Base-by-base conservation (phyloP, 2,329 filamentous ascomycete species). In the Fusarium albosuccineum region DNA sequence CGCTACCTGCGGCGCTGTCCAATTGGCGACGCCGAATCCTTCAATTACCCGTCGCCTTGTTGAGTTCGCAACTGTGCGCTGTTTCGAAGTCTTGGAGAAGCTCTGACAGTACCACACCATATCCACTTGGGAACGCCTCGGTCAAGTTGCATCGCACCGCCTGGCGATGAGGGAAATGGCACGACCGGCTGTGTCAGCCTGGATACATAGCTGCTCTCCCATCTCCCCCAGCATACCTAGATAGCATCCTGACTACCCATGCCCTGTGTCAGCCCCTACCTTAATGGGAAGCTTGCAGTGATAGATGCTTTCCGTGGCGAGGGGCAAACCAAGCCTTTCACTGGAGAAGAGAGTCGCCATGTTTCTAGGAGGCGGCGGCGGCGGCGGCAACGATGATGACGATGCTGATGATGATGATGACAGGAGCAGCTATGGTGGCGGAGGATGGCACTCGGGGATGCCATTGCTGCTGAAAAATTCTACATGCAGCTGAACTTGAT, bases 11-110 rank as follows among this genome's bases (percentile, higher is more conserved):
- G 51, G 41, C 44, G 48, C 41, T 45, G 53, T 46, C 66, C 65
- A 68, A 68, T 66, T 62, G 58, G 53, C 62, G 58, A 63, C 36
- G 40, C 40, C 58, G 46, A 63, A 49, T 51, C 54, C 60, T 40
- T 60, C 39, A 61, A 68, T 66, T 56, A 41, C 8, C 34, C 49
- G 42, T 68, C 29, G 50, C 57, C 52, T 57, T 54, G 46, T 39
- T 60, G 39, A 58, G 52, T 30, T 11, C 34, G 27, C 50, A 30
- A 48, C 36, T 44, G 54, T 58, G 26, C 33, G 22, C 27, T 16
- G 57, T 57, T 30, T 33, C 52, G 45, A 57, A 49, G 34, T 49
- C 26, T 30, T 58, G 42, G 34, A 54, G 58, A 59, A 42, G 66
- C 59, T 68, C 53, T 53, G 46, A 42, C 27, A 37, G 48, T 57